Conservation (phyloP, 768 basidiomycete species). For the Amanita rubescens region DNA sequence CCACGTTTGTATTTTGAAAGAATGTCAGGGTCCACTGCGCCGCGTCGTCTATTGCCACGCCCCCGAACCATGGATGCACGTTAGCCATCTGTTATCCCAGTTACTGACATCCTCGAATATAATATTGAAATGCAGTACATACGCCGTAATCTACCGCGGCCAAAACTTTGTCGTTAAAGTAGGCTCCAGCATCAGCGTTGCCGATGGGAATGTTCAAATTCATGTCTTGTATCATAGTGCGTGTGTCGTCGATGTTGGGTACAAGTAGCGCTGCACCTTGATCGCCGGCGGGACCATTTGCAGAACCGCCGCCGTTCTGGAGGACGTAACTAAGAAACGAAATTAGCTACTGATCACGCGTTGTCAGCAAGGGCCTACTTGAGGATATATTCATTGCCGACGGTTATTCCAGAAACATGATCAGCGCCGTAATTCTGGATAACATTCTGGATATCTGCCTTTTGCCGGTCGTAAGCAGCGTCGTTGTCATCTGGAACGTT, state of each 20-base stretch:
- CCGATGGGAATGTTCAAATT: slow-evolving; percentile 62
- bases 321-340: slow-evolving; percentile 45
- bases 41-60: slow-evolving; percentile 54
- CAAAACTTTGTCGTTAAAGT: slow-evolving; percentile 69
- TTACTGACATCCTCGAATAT: background rate
- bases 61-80: slow-evolving; percentile 94
- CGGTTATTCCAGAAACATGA: slow-evolving; percentile 74
- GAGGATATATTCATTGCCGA: slow-evolving; percentile 89
- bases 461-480: slow-evolving; percentile 69
- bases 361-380: slow-evolving; percentile 35
- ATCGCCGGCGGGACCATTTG: slow-evolving; percentile 55
- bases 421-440: slow-evolving; percentile 71
- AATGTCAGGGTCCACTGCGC: slow-evolving; percentile 80
- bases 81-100: slow-evolving; percentile 62
- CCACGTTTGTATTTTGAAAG: slow-evolving; percentile 64
- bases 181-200: slow-evolving; percentile 79
- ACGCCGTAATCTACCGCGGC: slow-evolving; percentile 63
- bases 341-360: background rate
- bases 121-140: slow-evolving; percentile 13
- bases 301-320: slow-evolving; percentile 38
- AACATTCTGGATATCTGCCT: slow-evolving; percentile 54
- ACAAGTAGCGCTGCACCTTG: slow-evolving; percentile 58
- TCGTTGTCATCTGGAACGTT: slow-evolving; percentile 52
- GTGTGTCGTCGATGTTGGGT: slow-evolving; percentile 60
- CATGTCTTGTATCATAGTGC: slow-evolving; percentile 44